Evolutionary conservation across 1,284 basidiomycete genomes (phyloP).

Genomic region (Ustilago lituana): DNA sequence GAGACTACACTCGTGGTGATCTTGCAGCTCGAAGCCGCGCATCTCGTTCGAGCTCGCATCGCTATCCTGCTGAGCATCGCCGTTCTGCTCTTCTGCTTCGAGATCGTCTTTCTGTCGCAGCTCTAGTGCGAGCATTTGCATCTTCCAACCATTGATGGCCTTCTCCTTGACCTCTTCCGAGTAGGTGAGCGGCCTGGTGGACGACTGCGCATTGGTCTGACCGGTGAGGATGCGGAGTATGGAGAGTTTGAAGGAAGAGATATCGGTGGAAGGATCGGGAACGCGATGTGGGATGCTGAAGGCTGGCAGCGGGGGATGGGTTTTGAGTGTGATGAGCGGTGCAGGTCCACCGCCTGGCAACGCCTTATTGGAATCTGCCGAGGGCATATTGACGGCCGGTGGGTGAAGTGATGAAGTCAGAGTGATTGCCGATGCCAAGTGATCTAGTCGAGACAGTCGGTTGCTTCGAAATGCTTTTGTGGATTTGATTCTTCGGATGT

Average conservation of each 20-base stretch:
- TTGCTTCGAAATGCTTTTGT: neutral
- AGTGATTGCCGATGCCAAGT: constrained; percentile 1
- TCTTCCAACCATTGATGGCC: constrained; percentile 64
- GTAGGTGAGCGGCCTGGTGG: constrained; percentile 50
- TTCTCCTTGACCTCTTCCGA: constrained; percentile 63
- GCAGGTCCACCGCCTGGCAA: constrained; percentile 44
- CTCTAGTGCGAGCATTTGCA: constrained; percentile 62
- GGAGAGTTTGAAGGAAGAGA: constrained; percentile 57
- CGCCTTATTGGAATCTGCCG: constrained; percentile 23
- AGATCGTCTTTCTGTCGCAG: constrained; percentile 59
- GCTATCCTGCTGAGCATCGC: neutral
- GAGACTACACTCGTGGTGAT: constrained; percentile 64
- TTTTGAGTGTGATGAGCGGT: constrained; percentile 52
- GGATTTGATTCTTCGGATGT: too few relatives aligned
- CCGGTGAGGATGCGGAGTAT: constrained; percentile 62
- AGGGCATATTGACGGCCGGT: constrained; percentile 17
- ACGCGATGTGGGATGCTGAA: constrained; percentile 62
- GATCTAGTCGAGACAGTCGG: neutral
- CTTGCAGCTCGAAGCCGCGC: constrained; percentile 57
- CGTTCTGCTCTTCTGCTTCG: constrained; percentile 22
- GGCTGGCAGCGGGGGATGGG: constrained; percentile 55
- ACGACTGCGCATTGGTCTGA: constrained; percentile 41
- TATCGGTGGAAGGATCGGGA: constrained; percentile 50
- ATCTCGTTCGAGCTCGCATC: constrained; percentile 12
- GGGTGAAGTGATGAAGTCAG: neutral